Evolutionary conservation across 345 rosid genomes (phyloP).

Genomic region (Fremontodendron californicum): DNA sequence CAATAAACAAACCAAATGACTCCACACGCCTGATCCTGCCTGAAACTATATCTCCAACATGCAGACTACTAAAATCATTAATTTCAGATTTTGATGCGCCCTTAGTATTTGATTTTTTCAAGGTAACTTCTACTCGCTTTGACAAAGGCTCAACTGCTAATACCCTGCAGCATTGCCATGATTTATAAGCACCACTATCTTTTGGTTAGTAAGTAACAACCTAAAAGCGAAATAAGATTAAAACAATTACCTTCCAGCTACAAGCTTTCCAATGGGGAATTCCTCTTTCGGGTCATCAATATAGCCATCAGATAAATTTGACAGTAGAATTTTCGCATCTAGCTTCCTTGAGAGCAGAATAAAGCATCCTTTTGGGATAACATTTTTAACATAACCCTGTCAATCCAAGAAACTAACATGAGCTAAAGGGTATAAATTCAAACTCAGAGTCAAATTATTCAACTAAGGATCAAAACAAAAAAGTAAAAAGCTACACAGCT

Average conservation of each 20-base stretch:
- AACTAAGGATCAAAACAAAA: neutral
- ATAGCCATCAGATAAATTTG: conserved; percentile 77
- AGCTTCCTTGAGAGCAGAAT: conserved; percentile 74
- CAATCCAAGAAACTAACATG: conserved; percentile 15
- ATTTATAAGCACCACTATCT: neutral
- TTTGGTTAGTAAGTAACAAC: neutral
- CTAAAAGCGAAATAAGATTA: conserved; percentile 11
- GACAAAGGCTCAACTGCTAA: conserved; percentile 76
- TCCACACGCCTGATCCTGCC: conserved; percentile 82
- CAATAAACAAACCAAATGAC: conserved; percentile 70
- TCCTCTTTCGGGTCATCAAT: conserved; percentile 63
- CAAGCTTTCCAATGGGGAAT: conserved; percentile 88
- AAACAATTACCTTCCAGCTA: conserved; percentile 61
- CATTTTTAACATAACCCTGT: conserved; percentile 93
- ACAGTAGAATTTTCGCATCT: conserved; percentile 76
- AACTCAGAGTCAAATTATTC: neutral
- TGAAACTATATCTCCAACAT: conserved; percentile 54
- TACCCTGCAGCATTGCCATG: conserved; percentile 48
- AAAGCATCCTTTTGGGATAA: conserved; percentile 82
- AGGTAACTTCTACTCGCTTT: conserved; percentile 79
- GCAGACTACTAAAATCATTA: conserved; percentile 50
- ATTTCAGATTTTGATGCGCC: conserved; percentile 40
- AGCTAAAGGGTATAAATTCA: conserved; percentile 4
- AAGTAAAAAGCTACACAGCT: neutral
- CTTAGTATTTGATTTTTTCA: conserved; percentile 49